Percentiles rank a stretch among this genome's conserved stretches.
These are phyloP conservation scores for Cruciata laevipes DNA, from an alignment of 257 asterid genomes.

Conservation along the genomic window DNA sequence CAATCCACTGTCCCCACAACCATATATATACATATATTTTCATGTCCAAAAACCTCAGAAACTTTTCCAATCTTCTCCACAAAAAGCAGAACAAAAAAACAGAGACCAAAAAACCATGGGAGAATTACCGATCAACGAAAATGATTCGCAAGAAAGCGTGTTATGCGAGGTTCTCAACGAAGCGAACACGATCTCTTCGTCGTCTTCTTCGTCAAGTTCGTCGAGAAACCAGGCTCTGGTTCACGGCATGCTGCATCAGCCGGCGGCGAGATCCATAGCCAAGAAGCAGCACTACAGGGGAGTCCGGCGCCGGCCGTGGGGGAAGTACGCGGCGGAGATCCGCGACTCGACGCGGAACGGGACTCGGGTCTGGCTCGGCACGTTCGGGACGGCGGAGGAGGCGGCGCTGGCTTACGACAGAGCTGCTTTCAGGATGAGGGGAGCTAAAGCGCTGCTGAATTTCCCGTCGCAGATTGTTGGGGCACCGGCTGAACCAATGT, in stretches of 20 bases:
- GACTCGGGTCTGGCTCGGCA: constrained; percentile 56
- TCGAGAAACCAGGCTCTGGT: constrained; percentile 14
- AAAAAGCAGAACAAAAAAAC: background rate
- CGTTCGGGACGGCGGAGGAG: constrained; percentile 50
- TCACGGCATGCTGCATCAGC: constrained; percentile 20
- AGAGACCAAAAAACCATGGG: background rate
- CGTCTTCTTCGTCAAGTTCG: constrained; percentile 1
- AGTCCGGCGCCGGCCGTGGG: constrained; percentile 62
- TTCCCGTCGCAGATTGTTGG: constrained; percentile 37
- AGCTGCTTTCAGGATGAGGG: constrained; percentile 61
- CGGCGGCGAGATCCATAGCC: constrained; percentile 9
- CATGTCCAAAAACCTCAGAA: constrained; percentile 4
- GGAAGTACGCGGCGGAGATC: constrained; percentile 64
- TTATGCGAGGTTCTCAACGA: constrained; percentile 46
- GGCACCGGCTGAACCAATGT: constrained; percentile 8
- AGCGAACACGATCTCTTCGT: constrained; percentile 29
- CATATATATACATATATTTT: no score
- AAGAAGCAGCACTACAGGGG: constrained; percentile 56
- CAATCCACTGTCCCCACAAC: background rate
- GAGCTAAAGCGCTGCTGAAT: constrained; percentile 56
- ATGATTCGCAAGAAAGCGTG: constrained; percentile 57
- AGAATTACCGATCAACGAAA: constrained; percentile 51
- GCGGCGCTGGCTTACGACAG: constrained; percentile 69
- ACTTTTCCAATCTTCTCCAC: background rate
- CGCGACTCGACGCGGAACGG: constrained; percentile 50